A percentile compares a stretch with the other conserved stretches of the same genome.
phyloP scores from a whole-genome alignment of 2,329 filamentous ascomycete genomes.

The Fusarium albosuccineum region DNA sequence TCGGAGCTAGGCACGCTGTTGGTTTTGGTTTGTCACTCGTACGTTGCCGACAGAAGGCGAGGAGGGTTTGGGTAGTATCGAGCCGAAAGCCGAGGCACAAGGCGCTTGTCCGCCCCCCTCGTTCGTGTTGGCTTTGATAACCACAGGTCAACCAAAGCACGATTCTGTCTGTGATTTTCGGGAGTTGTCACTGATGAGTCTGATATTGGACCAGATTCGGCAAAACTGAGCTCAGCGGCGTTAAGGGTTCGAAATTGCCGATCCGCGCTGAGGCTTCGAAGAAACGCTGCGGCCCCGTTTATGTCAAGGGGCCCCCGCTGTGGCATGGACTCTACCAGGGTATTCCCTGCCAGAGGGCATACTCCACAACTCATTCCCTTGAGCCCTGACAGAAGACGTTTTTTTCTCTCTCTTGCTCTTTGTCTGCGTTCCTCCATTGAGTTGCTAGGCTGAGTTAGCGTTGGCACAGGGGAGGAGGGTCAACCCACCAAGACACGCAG shows the following conservation, averaged over 20 bases:
- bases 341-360: constrained; percentile 17
- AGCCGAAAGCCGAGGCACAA: no score
- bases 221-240: constrained; percentile 28
- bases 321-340: constrained; percentile 23
- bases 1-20: constrained; percentile 33
- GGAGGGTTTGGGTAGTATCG: no score
- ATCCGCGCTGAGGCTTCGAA: constrained; percentile 27
- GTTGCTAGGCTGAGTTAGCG: constrained; percentile 30
- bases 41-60: constrained; percentile 41
- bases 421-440: neutral
- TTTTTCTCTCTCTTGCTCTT: constrained; percentile 5
- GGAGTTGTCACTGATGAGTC: neutral
- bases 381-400: constrained; percentile 26
- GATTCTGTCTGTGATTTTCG: neutral
- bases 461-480: constrained; percentile 17
- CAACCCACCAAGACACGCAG: neutral
- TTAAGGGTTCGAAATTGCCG: constrained; percentile 36
- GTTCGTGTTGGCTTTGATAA: no score
- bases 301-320: constrained; percentile 21
- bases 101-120: no score
- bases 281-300: constrained; percentile 19
- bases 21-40: constrained; percentile 37
- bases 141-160: no score
- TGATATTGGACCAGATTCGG: constrained; percentile 2
- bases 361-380: constrained; percentile 17